A percentile compares a stretch with the other conserved stretches of the same genome.
phyloP scores from a whole-genome alignment of 208 protist genomes.

The Novymonas esmeraldas region DNA sequence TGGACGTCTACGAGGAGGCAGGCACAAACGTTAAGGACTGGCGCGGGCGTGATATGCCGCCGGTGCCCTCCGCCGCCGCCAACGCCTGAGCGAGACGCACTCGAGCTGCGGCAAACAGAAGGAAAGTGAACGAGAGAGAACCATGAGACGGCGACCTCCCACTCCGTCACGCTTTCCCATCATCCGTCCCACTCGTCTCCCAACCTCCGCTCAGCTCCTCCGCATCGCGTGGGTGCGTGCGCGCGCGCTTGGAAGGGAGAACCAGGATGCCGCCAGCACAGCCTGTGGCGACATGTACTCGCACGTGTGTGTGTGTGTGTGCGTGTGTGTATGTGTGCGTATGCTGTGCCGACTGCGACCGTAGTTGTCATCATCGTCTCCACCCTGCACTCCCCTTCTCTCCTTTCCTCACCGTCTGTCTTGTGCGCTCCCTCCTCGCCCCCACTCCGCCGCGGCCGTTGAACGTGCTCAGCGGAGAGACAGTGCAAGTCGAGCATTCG shows the following conservation, averaged over 20 bases:
- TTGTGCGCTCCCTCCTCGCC: not conserved
- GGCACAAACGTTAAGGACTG: conserved; percentile 43
- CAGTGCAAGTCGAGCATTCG: not conserved
- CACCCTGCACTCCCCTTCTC: too few relatives aligned
- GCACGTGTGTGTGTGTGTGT: not conserved
- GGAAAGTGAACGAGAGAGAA: too few relatives aligned
- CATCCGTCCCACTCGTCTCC: too few relatives aligned
- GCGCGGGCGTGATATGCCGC: conserved; percentile 67
- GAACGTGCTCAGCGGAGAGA: not conserved
- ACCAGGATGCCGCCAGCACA: too few relatives aligned
- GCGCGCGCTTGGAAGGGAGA: not conserved
- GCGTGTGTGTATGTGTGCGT: not conserved
- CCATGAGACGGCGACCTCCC: too few relatives aligned
- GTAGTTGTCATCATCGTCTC: too few relatives aligned
- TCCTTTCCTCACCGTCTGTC: not conserved
- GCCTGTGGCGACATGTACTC: too few relatives aligned
- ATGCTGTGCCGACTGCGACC: too few relatives aligned
- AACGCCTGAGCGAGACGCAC: too few relatives aligned
- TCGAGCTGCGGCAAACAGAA: too few relatives aligned
- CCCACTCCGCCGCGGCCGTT: not conserved
- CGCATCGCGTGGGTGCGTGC: not conserved
- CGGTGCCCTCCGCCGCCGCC: conserved; percentile 22
- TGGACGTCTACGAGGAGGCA: conserved; percentile 84
- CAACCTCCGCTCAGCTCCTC: not conserved
- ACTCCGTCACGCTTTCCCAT: too few relatives aligned